A percentile compares a stretch with the other conserved stretches of the same genome.
These are phyloP conservation scores for Lepidium didymum DNA, from an alignment of 345 rosid species.

Conservation along the genomic window DNA sequence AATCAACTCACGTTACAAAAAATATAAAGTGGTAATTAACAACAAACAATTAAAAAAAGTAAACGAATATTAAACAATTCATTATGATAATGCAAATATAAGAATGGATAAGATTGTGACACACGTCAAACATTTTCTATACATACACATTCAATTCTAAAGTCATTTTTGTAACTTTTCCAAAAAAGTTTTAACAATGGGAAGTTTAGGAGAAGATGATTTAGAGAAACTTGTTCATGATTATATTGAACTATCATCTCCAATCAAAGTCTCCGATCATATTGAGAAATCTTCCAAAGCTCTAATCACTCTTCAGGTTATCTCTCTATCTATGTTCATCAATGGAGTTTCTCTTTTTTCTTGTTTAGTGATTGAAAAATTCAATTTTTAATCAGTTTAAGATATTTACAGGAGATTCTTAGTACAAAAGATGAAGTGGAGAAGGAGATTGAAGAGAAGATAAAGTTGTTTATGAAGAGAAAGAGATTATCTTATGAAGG, in stretches of 20 bases:
- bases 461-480: conserved; percentile 10
- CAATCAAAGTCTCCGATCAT: neutral
- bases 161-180: neutral
- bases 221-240: conserved; percentile 42
- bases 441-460: conserved; percentile 29
- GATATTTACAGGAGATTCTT: conserved; percentile 29
- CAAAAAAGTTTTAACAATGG: conserved; percentile 20
- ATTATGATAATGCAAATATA: neutral
- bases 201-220: conserved; percentile 42
- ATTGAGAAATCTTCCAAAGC: conserved; percentile 10
- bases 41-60: neutral
- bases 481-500: conserved; percentile 8
- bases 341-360: neutral
- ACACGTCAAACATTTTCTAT: conserved; percentile 6
- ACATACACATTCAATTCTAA: neutral
- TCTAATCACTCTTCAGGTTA: conserved; percentile 30
- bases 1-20: neutral
- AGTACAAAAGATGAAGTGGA: conserved; percentile 26
- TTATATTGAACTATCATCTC: conserved; percentile 31
- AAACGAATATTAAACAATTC: neutral
- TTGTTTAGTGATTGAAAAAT: neutral
- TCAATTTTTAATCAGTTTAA: neutral
- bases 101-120: conserved; percentile 14
- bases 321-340: neutral
- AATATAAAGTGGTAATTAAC: neutral